These are phyloP conservation scores for Austroboletus festivus DNA, from an alignment of 768 basidiomycete species.

Conservation along the genomic window DNA sequence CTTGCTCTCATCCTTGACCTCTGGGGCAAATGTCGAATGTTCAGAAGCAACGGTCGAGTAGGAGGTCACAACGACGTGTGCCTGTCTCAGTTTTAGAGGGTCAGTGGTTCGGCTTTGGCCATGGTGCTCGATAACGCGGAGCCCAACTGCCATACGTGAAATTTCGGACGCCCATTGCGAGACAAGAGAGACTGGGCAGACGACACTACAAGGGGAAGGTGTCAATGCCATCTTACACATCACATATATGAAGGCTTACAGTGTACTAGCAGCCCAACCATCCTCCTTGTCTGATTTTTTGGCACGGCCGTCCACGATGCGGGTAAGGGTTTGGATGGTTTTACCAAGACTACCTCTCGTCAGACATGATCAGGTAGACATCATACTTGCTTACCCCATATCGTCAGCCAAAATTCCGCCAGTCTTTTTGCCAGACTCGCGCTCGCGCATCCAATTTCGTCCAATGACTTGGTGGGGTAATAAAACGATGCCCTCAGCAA, in stretches of 20 bases:
- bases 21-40: conserved; percentile 49
- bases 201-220: conserved; percentile 51
- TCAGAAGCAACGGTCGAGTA: conserved; percentile 85
- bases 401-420: conserved; percentile 94
- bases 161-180: conserved; percentile 91
- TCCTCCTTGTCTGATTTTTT: conserved; percentile 65
- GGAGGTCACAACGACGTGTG: conserved; percentile 82
- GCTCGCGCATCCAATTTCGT: conserved; percentile 80
- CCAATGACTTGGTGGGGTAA: conserved; percentile 89
- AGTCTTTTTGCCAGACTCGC: conserved; percentile 72
- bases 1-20: conserved; percentile 55
- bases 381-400: conserved; percentile 60
- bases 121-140: conserved; percentile 81
- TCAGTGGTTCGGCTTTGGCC: conserved; percentile 72
- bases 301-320: conserved; percentile 81
- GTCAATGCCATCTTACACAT: not conserved
- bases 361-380: not conserved
- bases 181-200: conserved; percentile 85
- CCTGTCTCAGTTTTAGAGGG: conserved; percentile 46
- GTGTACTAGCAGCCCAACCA: conserved; percentile 68
- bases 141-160: conserved; percentile 58
- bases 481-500: conserved; percentile 63
- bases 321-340: conserved; percentile 86
- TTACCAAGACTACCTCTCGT: conserved; percentile 62
- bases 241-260: conserved; percentile 44